A percentile compares a stretch with the other conserved stretches of the same genome.
phyloP scores from a whole-genome alignment of 2,329 filamentous ascomycete genomes.

The Colletotrichum endophyticum region DNA sequence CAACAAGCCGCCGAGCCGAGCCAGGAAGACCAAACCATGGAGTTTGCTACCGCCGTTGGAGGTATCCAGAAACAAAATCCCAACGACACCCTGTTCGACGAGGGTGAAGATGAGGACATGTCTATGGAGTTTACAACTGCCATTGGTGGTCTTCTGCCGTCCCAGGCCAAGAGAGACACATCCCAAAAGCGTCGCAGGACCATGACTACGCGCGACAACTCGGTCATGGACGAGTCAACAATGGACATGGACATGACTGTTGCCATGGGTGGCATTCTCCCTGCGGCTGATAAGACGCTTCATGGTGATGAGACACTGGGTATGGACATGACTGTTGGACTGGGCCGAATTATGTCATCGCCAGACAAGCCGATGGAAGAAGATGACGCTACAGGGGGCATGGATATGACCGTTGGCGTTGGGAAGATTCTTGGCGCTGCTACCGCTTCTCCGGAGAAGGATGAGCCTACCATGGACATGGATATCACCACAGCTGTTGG shows the following conservation, averaged over 20 bases:
- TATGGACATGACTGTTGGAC: constrained; percentile 71
- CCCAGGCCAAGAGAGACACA: constrained; percentile 23
- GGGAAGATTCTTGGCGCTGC: constrained; percentile 43
- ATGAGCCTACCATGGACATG: constrained; percentile 47
- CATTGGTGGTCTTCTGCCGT: constrained; percentile 58
- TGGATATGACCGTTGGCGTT: constrained; percentile 62
- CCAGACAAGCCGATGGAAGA: constrained; percentile 48
- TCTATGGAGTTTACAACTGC: constrained; percentile 80
- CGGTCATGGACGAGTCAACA: constrained; percentile 32
- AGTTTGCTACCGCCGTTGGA: constrained; percentile 81
- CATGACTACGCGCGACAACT: constrained; percentile 31
- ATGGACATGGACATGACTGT: constrained; percentile 66
- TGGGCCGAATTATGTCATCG: constrained; percentile 54
- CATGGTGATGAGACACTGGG: constrained; percentile 52
- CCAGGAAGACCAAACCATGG: constrained; percentile 76
- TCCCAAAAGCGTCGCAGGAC: constrained; percentile 29
- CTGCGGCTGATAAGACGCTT: constrained; percentile 24
- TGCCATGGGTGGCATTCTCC: constrained; percentile 60
- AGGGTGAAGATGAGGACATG: constrained; percentile 67
- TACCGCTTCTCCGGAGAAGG: constrained; percentile 20
- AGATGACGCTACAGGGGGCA: constrained; percentile 56
- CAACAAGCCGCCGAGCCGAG: not conserved
- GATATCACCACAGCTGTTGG: constrained; percentile 68
- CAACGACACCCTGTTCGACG: constrained; percentile 31
- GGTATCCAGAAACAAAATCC: constrained; percentile 56